Evolutionary conservation across 371 early-diverging fungal species (phyloP).

Genomic region (Mucor circinelloides): DNA sequence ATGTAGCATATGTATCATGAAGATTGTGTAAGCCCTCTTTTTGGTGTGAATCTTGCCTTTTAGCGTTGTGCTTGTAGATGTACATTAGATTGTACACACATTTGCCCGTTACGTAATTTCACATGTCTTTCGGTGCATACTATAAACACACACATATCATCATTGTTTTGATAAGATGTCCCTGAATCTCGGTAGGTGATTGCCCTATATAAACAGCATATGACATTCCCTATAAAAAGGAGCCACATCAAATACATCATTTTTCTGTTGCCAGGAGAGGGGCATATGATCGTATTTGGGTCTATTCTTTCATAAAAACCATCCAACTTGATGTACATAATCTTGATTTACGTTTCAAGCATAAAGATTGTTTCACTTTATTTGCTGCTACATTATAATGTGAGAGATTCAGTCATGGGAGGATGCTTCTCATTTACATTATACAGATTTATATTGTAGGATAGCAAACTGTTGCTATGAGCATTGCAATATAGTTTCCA

Average conservation of each 20-base stretch:
- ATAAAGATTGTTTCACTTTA: too few species aligned
- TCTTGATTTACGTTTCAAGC: neutral
- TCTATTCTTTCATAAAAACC: too few species aligned
- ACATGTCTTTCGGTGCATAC: neutral
- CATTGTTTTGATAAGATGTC: neutral
- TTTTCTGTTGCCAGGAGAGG: neutral
- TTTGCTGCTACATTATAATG: too few species aligned
- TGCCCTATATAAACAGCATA: neutral
- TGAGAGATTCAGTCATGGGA: neutral
- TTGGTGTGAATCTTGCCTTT: neutral
- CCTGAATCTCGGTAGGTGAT: neutral
- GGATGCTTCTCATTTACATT: neutral
- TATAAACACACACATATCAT: neutral
- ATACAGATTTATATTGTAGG: too few species aligned
- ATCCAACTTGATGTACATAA: neutral
- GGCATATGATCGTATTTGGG: neutral
- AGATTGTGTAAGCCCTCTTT: neutral
- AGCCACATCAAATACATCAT: neutral
- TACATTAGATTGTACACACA: neutral
- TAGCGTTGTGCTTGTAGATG: neutral
- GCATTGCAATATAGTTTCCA: neutral
- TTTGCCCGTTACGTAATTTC: constrained; percentile 1
- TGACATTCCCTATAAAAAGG: neutral
- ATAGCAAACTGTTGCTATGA: neutral
- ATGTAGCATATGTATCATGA: constrained; percentile 1